Base-by-base conservation (phyloP, 352 stramenopile genomes). In the Globisporangium cystogenes region DNA sequence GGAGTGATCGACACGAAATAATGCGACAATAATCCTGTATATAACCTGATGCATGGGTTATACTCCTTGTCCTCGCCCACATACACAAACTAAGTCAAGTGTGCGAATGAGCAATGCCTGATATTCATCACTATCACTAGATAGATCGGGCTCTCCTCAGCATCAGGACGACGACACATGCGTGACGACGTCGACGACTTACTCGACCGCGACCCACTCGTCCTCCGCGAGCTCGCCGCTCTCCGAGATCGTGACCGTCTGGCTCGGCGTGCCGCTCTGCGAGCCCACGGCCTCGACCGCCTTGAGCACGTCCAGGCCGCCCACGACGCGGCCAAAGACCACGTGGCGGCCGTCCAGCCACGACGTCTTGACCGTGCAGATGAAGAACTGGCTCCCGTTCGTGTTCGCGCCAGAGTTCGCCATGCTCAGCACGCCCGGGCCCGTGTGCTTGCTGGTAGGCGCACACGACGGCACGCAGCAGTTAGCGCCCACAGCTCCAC, bases 381-480 rank as follows among this genome's bases (percentile, higher is more conserved):
- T 98, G 74, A 99, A 99, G 68, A 99, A 99, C 76, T 99, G 95
- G 54, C 86, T 97, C 46, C 94, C 93, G 76, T 99, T 99, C 35
- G 87, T 92, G 71, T 93, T 92, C 39, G 72, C 64, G 20, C 84
- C 84, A 35, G 80, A 70, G 70, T 95, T 95, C 45, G 82, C 82
- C 84, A 95, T 95, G 65, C 76, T 90, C 44, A 95, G 63, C 40
- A 73, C 72, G 29, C 82, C 82, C 26, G 76, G 64, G 45, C 76
- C 80, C 21, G 65, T 69, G 68, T 95, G 84, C 70, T 93, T 93
- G 48, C 61, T 70, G 49, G 35, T 10, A 6, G 15, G 56, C 3
- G 26, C 2, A 29, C 26, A 53, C 21, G 27, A 51, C 31, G 21
- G 1, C 36, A 2, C 36, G 20, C n/a, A 14, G 16, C 36, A 20